Percentiles rank a stretch among this genome's conserved stretches.
Evolutionary conservation across 163 green algal species (phyloP).

Genomic region (Botryococcus braunii): DNA sequence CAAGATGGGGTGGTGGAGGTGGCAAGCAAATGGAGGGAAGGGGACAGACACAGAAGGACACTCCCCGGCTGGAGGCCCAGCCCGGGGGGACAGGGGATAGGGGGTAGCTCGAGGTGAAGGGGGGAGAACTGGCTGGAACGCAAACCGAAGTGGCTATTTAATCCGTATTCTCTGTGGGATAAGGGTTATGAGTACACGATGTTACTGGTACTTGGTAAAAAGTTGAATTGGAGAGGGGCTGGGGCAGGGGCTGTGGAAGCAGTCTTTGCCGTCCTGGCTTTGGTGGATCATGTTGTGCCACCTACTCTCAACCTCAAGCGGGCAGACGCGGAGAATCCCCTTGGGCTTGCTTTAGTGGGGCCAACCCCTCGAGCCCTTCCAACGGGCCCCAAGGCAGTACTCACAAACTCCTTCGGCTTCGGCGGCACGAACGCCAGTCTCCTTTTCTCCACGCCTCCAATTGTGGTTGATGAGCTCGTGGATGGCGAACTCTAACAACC

Average conservation of each 20-base stretch:
- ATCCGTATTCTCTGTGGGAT: too few species aligned
- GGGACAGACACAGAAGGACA: too few species aligned
- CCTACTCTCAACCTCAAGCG: constrained; percentile 69
- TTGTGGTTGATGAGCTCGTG: background rate
- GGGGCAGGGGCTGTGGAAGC: constrained; percentile 29
- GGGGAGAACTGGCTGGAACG: too few species aligned
- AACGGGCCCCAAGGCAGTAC: constrained; percentile 26
- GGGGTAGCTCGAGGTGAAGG: too few species aligned
- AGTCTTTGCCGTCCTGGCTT: constrained; percentile 68
- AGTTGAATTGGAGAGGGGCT: too few species aligned
- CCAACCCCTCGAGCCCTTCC: constrained; percentile 4
- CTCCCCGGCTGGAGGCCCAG: too few species aligned
- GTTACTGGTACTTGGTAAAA: too few species aligned
- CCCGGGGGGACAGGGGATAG: too few species aligned
- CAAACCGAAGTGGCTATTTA: too few species aligned
- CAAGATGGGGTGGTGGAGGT: too few species aligned
- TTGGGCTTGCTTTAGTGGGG: constrained; percentile 14
- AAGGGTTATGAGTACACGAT: too few species aligned
- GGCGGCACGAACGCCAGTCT: constrained; percentile 82
- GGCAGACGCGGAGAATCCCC: constrained; percentile 38
- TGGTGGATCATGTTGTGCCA: constrained; percentile 50
- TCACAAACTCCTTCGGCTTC: constrained; percentile 94
- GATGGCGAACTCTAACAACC: constrained; percentile 3
- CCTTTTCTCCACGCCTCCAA: constrained; percentile 46
- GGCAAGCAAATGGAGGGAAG: too few species aligned